Conservation (phyloP, 495 filamentous ascomycete genomes). For the Hapsidospora chrysogenum region DNA sequence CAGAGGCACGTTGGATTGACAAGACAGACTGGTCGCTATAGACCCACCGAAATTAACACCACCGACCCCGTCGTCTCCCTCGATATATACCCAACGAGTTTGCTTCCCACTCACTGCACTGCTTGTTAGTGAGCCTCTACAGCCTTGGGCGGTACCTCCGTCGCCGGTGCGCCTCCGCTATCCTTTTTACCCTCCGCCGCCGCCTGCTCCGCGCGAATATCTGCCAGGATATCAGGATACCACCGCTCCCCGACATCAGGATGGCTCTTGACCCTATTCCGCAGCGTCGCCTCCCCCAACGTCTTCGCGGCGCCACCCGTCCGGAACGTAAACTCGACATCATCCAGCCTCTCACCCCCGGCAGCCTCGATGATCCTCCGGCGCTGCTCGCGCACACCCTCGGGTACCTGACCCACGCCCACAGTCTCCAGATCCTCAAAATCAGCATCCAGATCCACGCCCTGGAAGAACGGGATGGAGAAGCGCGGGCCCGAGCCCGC, state of each 20-base stretch:
- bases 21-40: no score
- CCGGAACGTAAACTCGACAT: slow-evolving; percentile 67
- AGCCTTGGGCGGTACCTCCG: slow-evolving; percentile 10
- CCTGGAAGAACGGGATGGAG: slow-evolving; percentile 86
- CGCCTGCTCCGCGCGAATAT: slow-evolving; percentile 28
- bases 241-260: slow-evolving; percentile 77
- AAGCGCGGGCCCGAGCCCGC: slow-evolving; percentile 57
- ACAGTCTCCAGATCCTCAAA: slow-evolving; percentile 50
- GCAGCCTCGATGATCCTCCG: slow-evolving; percentile 29
- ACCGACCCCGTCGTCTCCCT: no score
- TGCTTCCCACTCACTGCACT: no score
- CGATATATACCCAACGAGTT: no score
- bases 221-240: slow-evolving; percentile 54
- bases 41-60: no score
- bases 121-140: slow-evolving; percentile 26
- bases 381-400: slow-evolving; percentile 40
- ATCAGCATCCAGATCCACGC: slow-evolving; percentile 62
- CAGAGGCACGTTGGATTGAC: no score
- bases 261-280: slow-evolving; percentile 81
- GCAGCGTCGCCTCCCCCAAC: slow-evolving; percentile 67
- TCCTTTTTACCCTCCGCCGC: slow-evolving; percentile 11
- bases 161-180: slow-evolving; percentile 6
- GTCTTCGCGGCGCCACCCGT: slow-evolving; percentile 41
- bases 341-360: slow-evolving; percentile 35
- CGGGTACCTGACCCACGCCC: slow-evolving; percentile 49